A percentile compares a stretch with the other conserved stretches of the same genome.
Evolutionary conservation across 177 flowering plant species (phyloP).

Genomic region (Vitis hybrid): DNA sequence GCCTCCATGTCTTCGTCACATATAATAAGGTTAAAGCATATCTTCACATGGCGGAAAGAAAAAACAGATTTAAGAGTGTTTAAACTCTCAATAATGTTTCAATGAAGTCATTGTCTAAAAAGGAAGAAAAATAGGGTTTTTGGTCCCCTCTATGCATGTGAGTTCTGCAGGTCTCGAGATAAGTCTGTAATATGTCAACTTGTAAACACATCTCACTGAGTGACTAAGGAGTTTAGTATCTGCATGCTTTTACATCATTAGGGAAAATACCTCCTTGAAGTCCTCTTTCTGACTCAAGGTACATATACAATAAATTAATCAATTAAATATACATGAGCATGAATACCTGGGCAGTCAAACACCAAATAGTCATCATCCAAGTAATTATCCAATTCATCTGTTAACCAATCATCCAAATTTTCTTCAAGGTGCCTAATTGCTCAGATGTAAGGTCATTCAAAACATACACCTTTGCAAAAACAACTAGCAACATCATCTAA

Average conservation of each 20-base stretch:
- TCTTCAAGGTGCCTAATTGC: conserved; percentile 79
- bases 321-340: background rate
- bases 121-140: no score
- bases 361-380: conserved; percentile 92
- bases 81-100: no score
- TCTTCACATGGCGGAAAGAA: no score
- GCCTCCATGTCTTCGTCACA: no score
- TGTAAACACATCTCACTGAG: no score
- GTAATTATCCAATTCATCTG: conserved; percentile 79
- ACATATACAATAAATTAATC: background rate
- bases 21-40: no score
- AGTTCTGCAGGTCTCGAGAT: no score
- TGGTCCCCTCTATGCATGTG: no score
- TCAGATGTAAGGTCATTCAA: conserved; percentile 42
- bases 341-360: conserved; percentile 95
- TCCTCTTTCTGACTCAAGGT: background rate
- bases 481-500: background rate
- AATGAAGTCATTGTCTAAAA: no score
- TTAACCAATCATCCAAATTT: conserved; percentile 86
- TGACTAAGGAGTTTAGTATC: background rate
- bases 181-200: no score
- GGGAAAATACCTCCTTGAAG: background rate
- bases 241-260: background rate
- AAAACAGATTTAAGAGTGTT: no score
- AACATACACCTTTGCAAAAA: background rate